Percentiles rank a stretch among this genome's conserved stretches.
These are phyloP conservation scores for Pinus albicaulis DNA, from an alignment of 75 land plant species.

Conservation along the genomic window DNA sequence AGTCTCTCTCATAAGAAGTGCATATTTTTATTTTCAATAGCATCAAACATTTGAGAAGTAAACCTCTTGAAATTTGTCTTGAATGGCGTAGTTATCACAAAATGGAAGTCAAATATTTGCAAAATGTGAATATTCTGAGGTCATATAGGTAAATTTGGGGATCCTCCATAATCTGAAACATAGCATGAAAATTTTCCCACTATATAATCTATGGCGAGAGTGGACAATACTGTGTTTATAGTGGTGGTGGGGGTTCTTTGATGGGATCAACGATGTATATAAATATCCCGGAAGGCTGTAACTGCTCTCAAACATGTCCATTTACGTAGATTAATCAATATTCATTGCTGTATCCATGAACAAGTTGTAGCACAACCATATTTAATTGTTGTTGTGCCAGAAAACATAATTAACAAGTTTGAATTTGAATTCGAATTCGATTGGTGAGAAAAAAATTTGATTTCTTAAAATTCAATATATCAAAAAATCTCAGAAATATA, in stretches of 20 bases:
- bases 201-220: slow-evolving; percentile 45
- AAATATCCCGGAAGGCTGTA: too few relatives aligned
- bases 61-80: background rate
- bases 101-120: slow-evolving; percentile 40
- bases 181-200: slow-evolving; percentile 35
- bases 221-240: slow-evolving; percentile 37
- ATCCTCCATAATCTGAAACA: slow-evolving; percentile 52
- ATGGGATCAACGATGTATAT: slow-evolving; percentile 6
- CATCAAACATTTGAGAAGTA: background rate
- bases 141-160: too few relatives aligned
- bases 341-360: too few relatives aligned
- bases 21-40: background rate
- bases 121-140: slow-evolving; percentile 28
- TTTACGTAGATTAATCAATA: too few relatives aligned
- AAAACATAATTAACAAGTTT: too few relatives aligned
- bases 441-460: too few relatives aligned
- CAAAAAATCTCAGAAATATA: too few relatives aligned
- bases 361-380: too few relatives aligned
- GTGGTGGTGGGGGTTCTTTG: slow-evolving; percentile 32
- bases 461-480: too few relatives aligned
- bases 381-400: too few relatives aligned
- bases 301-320: too few relatives aligned
- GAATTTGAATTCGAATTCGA: too few relatives aligned
- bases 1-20: background rate
- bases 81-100: slow-evolving; percentile 19